Evolutionary conservation across 148 eudicot species (phyloP).

Genomic region (Rhododendron ferrugineum): DNA sequence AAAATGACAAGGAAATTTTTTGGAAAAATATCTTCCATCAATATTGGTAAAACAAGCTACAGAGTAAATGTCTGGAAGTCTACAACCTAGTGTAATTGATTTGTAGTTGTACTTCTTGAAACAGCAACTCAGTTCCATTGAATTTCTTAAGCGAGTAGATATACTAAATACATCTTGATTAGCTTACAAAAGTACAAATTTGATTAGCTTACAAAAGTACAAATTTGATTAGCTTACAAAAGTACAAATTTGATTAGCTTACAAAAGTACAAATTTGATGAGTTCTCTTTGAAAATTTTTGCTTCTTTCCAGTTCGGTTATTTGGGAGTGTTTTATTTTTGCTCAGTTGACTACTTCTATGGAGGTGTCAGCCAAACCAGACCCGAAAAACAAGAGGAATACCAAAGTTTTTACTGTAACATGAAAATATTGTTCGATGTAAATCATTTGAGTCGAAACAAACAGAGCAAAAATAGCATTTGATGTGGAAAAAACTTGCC

Average conservation of each 20-base stretch:
- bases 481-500: neutral
- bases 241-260: neutral
- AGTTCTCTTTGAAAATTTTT: neutral
- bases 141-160: neutral
- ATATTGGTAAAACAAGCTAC: neutral
- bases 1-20: neutral
- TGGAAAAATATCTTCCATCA: neutral
- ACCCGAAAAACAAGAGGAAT: neutral
- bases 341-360: neutral
- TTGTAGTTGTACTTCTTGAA: neutral
- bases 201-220: neutral
- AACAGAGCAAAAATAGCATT: neutral
- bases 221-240: neutral
- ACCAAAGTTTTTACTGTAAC: neutral
- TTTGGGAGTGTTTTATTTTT: neutral
- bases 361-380: neutral
- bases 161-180: neutral
- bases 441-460: neutral
- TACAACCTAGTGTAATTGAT: neutral
- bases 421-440: no score
- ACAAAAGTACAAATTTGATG: neutral
- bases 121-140: neutral
- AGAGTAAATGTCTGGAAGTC: neutral
- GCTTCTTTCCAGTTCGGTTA: neutral
- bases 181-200: neutral